phyloP scores from a whole-genome alignment of 1,284 basidiomycete genomes.

The Wolfiporia cocos region DNA sequence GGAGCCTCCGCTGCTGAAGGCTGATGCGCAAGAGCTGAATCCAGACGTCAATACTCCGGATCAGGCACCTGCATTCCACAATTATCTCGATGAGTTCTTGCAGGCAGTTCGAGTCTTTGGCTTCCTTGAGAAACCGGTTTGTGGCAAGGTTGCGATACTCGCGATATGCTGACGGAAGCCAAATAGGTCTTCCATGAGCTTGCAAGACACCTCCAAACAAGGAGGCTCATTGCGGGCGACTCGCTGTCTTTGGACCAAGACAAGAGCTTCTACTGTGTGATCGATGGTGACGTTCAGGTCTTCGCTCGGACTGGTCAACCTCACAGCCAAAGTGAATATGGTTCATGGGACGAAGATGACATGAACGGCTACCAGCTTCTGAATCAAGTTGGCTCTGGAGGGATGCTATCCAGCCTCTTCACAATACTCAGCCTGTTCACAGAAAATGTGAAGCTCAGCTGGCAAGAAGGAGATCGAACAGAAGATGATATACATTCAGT shows the following conservation, averaged over 20 bases:
- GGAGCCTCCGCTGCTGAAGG: conserved; percentile 77
- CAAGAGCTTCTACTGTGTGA: conserved; percentile 93
- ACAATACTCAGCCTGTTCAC: conserved; percentile 95
- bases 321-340: conserved; percentile 35
- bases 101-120: conserved; percentile 94
- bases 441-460: conserved; percentile 92
- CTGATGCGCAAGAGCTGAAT: conserved; percentile 76
- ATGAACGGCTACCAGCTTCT: conserved; percentile 92
- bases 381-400: conserved; percentile 92
- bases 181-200: conserved; percentile 90
- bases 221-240: conserved; percentile 86
- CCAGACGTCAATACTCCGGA: conserved; percentile 82
- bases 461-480: conserved; percentile 58
- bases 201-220: conserved; percentile 87
- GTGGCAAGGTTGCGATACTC: conserved; percentile 18
- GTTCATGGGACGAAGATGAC: conserved; percentile 74
- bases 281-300: conserved; percentile 86
- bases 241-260: conserved; percentile 88
- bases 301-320: conserved; percentile 66
- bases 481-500: conserved; percentile 21
- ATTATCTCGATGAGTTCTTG: conserved; percentile 93
- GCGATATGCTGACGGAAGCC: neutral
- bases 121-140: conserved; percentile 89
- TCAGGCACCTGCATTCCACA: conserved; percentile 78
- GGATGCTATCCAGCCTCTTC: conserved; percentile 92